Percentiles rank a stretch among this genome's conserved stretches.
Evolutionary conservation across 78 protist species (phyloP).

Genomic region (Speleostelium caveatum): DNA sequence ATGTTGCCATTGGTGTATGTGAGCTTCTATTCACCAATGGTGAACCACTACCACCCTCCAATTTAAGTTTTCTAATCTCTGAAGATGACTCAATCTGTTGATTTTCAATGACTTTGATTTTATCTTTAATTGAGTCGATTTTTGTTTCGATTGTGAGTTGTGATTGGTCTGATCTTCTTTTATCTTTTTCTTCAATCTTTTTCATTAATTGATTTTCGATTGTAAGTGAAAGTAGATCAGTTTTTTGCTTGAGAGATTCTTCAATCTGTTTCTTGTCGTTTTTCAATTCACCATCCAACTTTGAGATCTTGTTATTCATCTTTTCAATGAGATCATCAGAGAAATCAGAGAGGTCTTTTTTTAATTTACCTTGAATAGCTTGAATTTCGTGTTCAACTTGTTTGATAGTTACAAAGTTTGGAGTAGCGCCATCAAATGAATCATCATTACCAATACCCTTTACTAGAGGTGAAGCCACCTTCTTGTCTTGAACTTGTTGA

Average conservation of each 20-base stretch:
- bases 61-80: slow-evolving; percentile 54
- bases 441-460: slow-evolving; percentile 19
- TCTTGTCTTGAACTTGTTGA: slow-evolving; percentile 25
- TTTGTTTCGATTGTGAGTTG: slow-evolving; percentile 20
- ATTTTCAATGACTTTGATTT: slow-evolving; percentile 50
- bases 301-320: slow-evolving; percentile 28
- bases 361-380: background rate
- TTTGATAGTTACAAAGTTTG: background rate
- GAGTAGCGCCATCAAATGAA: background rate
- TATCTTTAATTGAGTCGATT: slow-evolving; percentile 33
- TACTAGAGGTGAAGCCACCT: slow-evolving; percentile 7
- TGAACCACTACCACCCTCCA: slow-evolving; percentile 1
- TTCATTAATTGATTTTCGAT: slow-evolving; percentile 17
- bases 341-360: slow-evolving; percentile 11
- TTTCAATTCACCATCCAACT: slow-evolving; percentile 17
- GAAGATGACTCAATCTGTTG: slow-evolving; percentile 22
- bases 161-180: slow-evolving; percentile 13
- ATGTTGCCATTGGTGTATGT: background rate
- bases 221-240: background rate
- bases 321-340: slow-evolving; percentile 15
- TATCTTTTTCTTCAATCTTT: slow-evolving; percentile 33
- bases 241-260: background rate
- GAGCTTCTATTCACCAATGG: background rate
- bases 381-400: slow-evolving; percentile 17
- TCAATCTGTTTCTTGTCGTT: slow-evolving; percentile 31